Evolutionary conservation across 768 basidiomycete genomes (phyloP).

Genomic region (Russula virescens): DNA sequence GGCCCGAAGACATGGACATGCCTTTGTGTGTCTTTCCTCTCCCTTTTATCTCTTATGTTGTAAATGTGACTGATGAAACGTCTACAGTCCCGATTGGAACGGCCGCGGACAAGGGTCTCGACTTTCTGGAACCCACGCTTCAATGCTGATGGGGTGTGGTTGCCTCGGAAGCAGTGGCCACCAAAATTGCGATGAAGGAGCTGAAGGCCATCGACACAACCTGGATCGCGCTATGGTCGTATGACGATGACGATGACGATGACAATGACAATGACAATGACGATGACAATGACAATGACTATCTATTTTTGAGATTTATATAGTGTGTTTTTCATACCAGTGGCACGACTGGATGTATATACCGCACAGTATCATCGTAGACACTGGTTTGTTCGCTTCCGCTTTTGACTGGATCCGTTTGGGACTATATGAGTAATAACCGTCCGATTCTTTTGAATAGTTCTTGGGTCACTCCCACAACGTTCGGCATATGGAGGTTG

Average conservation of each 20-base stretch:
- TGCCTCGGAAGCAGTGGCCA: slow-evolving; percentile 67
- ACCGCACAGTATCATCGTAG: not conserved
- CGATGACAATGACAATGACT: too few relatives aligned
- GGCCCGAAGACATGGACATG: slow-evolving; percentile 61
- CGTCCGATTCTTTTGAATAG: too few relatives aligned
- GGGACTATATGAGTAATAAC: too few relatives aligned
- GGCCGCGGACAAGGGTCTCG: slow-evolving; percentile 51
- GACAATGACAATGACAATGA: not conserved
- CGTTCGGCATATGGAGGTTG: too few relatives aligned
- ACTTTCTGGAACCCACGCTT: slow-evolving; percentile 71
- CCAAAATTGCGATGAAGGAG: slow-evolving; percentile 44
- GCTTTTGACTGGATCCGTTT: too few relatives aligned
- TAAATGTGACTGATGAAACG: not conserved
- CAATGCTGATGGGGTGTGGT: slow-evolving; percentile 61
- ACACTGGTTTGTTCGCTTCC: not conserved
- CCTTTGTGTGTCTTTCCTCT: slow-evolving; percentile 63
- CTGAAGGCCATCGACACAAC: too few relatives aligned
- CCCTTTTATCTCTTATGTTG: not conserved
- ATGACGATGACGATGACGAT: too few relatives aligned
- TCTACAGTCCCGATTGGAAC: slow-evolving; percentile 47
- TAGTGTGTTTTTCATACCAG: not conserved
- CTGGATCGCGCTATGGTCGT: too few relatives aligned
- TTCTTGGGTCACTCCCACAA: too few relatives aligned
- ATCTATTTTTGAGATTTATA: too few relatives aligned
- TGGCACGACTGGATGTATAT: not conserved